Evolutionary conservation across 225 moss, liverwort and hornwort genomes (phyloP), one percentile per base, ranked within the genome.

Genomic region (Rhytidiadelphus loreus): DNA sequence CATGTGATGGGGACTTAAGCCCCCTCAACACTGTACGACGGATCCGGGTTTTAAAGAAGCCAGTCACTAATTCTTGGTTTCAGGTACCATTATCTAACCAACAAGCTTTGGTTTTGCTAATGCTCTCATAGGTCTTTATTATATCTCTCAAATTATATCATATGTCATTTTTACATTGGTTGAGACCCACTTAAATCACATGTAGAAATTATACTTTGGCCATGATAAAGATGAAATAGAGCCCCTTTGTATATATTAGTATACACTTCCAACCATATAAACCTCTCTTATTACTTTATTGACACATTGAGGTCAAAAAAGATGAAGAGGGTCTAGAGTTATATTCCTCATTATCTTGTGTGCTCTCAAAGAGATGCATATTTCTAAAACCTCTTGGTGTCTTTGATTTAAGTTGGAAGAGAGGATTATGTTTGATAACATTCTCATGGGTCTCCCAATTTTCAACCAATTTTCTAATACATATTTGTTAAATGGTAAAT

Each of bases 1-100:
- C 41, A 3, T 93, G 92, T 39, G 59, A 70, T 15, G 16, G 79
- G 20, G 78, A 56, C 26, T 37, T 89, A 85, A 26, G 83, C 6
- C 68, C 75, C 19, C 63, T 91, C 39, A 9, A 24, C 23, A 60
- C 68, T 7, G 68, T 94, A 23, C 59, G 57, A 32, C 59, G 43
- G 3, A 90, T 94, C 3, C 85, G 50, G 29, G 87, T 94, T 44
- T n/a, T 88, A 13, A 94, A 93, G 55, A 85, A 88, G 58, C 92
- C 89, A 26, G 0, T 85, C 8, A 2, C 78, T 8, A 12, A 61
- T 48, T 88, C 94, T 41, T 94, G 93, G 94, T 71, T 90, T 43
- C 43, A 94, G 93, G 94, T 94, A 63, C 60, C 15, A 6, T 13
- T 35, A 13, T 69, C 12, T 62, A 0, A 68, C 87, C 23, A 37